phyloP scores from a whole-genome alignment of 257 asterid genomes.

The Solanum chmielewskii region DNA sequence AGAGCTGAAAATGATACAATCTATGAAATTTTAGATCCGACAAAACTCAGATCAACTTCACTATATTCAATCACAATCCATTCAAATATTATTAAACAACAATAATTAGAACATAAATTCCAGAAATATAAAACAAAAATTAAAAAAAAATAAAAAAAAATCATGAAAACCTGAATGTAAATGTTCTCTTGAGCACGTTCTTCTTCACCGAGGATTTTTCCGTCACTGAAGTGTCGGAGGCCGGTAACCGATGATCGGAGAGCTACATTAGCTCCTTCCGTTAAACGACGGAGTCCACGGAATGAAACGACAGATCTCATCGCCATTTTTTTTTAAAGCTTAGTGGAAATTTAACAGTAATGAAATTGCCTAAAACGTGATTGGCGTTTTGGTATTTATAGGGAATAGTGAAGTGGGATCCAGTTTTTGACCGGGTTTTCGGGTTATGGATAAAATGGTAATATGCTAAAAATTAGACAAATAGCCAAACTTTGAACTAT shows the following conservation, averaged over 20 bases:
- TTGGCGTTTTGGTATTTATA: neutral
- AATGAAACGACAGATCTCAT: conserved; percentile 34
- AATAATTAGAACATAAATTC: neutral
- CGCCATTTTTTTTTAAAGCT: conserved; percentile 5
- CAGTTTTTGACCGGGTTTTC: neutral
- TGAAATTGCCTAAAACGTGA: neutral
- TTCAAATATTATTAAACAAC: neutral
- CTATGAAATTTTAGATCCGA: neutral
- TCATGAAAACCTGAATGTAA: conserved; percentile 28
- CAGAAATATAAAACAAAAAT: neutral
- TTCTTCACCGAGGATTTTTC: conserved; percentile 66
- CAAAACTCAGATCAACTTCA: neutral
- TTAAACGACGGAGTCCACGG: conserved; percentile 18
- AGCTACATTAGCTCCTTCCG: conserved; percentile 10
- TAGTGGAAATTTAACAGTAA: neutral
- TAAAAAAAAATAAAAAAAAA: neutral
- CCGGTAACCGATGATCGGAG: conserved; percentile 20
- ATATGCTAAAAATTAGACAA: neutral
- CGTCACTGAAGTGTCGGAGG: conserved; percentile 44
- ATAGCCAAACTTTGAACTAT: neutral
- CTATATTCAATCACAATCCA: neutral
- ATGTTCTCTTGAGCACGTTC: conserved; percentile 79
- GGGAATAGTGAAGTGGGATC: neutral
- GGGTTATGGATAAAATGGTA: neutral
- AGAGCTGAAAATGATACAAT: neutral